A percentile compares a stretch with the other conserved stretches of the same genome.
These are phyloP conservation scores for Pulveroboletus sp. DNA, from an alignment of 768 basidiomycete genomes.

Conservation along the genomic window DNA sequence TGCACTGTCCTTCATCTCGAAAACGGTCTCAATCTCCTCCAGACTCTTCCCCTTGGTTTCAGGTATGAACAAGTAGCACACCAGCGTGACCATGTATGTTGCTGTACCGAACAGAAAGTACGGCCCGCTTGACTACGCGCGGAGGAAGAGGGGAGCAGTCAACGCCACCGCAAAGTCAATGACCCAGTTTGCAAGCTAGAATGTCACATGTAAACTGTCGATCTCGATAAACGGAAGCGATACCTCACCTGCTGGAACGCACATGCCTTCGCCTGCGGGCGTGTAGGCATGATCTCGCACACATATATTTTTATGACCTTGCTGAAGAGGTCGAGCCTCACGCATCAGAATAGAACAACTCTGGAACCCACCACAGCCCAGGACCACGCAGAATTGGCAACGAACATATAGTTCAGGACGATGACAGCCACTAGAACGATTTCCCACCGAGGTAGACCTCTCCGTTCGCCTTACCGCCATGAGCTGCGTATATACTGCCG, in stretches of 20 bases:
- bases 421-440: conserved; percentile 35
- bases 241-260: conserved; percentile 40
- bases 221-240: neutral
- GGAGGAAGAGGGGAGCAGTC: conserved; percentile 44
- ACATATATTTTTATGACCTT: conserved; percentile 36
- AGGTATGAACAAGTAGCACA: conserved; percentile 38
- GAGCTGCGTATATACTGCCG: conserved; percentile 39
- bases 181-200: conserved; percentile 23
- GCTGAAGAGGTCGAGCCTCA: neutral
- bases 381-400: conserved; percentile 38
- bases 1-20: conserved; percentile 20
- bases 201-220: conserved; percentile 5
- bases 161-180: conserved; percentile 43
- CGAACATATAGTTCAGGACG: conserved; percentile 44
- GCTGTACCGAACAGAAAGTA: conserved; percentile 45
- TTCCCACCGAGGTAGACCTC: conserved; percentile 21
- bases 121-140: conserved; percentile 39
- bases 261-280: conserved; percentile 41
- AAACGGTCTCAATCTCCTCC: conserved; percentile 39
- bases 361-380: conserved; percentile 38
- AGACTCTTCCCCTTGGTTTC: conserved; percentile 43
- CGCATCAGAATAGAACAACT: neutral
- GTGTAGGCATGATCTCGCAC: conserved; percentile 46
- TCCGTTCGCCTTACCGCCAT: conserved; percentile 29
- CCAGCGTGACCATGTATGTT: conserved; percentile 33